These are phyloP conservation scores for Crithidia sp. DNA, from an alignment of 208 protist genomes.

Conservation along the genomic window DNA sequence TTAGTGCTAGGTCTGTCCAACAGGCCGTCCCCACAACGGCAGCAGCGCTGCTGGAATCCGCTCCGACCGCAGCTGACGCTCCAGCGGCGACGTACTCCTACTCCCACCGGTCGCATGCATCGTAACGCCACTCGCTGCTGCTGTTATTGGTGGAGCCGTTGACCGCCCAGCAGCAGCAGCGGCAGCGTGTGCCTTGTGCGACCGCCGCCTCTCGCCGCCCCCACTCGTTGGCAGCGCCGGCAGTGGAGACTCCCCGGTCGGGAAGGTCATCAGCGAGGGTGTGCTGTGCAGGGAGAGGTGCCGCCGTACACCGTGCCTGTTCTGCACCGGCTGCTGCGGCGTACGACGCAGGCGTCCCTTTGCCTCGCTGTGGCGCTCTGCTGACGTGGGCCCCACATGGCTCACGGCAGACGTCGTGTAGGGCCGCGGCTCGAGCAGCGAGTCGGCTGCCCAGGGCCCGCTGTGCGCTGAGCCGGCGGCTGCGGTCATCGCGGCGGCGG, in stretches of 20 bases:
- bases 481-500: too few relatives aligned
- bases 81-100: too few relatives aligned
- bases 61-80: not conserved
- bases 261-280: not conserved
- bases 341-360: not conserved
- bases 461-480: not conserved
- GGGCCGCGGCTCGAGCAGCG: not conserved
- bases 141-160: too few relatives aligned
- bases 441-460: not conserved
- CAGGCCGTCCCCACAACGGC: constrained; percentile 9
- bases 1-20: not conserved
- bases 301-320: not conserved
- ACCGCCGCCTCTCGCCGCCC: too few relatives aligned
- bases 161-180: too few relatives aligned
- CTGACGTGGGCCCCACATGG: not conserved
- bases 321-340: not conserved
- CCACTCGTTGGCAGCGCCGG: too few relatives aligned
- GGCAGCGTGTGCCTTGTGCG: too few relatives aligned
- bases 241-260: too few relatives aligned
- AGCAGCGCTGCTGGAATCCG: constrained; percentile 2
- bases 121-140: too few relatives aligned
- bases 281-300: constrained; percentile 3
- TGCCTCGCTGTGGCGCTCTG: not conserved
- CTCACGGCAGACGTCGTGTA: not conserved
- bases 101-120: too few relatives aligned